Base-by-base conservation (phyloP, 2,329 filamentous ascomycete species). In the Verruconis gallopava region DNA sequence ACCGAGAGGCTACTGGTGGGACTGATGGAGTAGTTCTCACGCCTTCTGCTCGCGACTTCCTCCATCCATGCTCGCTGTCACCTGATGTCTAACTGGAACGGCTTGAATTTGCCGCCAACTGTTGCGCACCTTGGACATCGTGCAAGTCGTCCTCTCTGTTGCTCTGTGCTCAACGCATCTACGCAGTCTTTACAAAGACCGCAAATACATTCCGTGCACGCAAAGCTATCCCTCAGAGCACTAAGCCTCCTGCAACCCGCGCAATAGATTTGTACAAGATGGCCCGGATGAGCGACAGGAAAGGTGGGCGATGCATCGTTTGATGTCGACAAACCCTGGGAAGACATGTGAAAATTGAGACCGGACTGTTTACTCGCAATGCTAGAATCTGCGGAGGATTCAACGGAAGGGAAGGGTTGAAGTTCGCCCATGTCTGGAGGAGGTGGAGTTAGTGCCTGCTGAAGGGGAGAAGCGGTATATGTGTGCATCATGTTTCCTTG, bases 201-300 rank as follows among this genome's bases (percentile, higher is more conserved):
- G 57, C 85, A 93, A 48, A 96, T 93, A 59, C 91, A 96, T 60
- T 95, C 88, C 1, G 88, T 94, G 59, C 89, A 96, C 17, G 89
- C 89, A 55, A 86, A 95, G 22, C 85, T 91, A 53, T 89, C 82
- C 53, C 78, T 80, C 19, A 96, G 66, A 9, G 79, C 66, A 40
- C 81, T 88, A 14, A 86, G 69, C 28, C 80, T 76, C 49, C 84
- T 78, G 56, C 89, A 96, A 37, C 81, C 83, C 15, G 88, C 84
- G 58, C 89, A 96, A 58, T 93, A 94, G 33, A 96, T 93, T 57
- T 93, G 84, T 3, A 89, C 81, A 44, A 21, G 41, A n/a, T 43
- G 34, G 25, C 25, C 25, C 6, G 25, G 25, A 30, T 30, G 6
- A n/a, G 25, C 25, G n/a, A 30, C 25, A 28, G 39, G 19, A 14